Conservation (phyloP, 768 basidiomycete genomes). For the Termitomyces sp. region DNA sequence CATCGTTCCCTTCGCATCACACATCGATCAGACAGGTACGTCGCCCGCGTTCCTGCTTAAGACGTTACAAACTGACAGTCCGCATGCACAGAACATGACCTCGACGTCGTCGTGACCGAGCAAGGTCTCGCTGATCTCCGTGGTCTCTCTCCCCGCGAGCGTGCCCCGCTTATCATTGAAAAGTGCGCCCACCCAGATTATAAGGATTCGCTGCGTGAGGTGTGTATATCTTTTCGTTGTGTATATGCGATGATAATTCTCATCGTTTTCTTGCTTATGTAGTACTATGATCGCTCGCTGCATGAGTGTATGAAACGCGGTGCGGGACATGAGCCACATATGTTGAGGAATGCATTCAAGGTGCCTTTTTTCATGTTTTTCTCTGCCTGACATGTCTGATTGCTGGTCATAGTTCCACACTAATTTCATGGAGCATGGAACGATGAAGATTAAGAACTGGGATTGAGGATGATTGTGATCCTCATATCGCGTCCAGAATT, state of each 20-base stretch:
- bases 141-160: constrained; percentile 39
- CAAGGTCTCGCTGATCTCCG: constrained; percentile 45
- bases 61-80: background rate
- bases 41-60: background rate
- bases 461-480: constrained; percentile 11
- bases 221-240: constrained; percentile 3
- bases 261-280: background rate
- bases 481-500: background rate
- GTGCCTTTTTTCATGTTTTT: background rate
- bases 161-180: constrained; percentile 40
- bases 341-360: constrained; percentile 26
- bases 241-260: background rate
- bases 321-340: constrained; percentile 44
- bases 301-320: constrained; percentile 38
- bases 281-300: constrained; percentile 40
- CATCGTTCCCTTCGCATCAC: constrained; percentile 42
- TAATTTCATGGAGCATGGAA: constrained; percentile 25
- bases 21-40: constrained; percentile 43
- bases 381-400: background rate
- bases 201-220: constrained; percentile 33
- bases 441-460: constrained; percentile 28
- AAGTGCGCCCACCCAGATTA: constrained; percentile 47
- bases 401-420: constrained; percentile 11
- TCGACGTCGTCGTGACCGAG: constrained; percentile 43
- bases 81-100: constrained; percentile 33